A percentile compares a stretch with the other conserved stretches of the same genome.
These are phyloP conservation scores for Triticum dicoccoides DNA, from an alignment of 176 grass and related monocot genomes.

Conservation along the genomic window DNA sequence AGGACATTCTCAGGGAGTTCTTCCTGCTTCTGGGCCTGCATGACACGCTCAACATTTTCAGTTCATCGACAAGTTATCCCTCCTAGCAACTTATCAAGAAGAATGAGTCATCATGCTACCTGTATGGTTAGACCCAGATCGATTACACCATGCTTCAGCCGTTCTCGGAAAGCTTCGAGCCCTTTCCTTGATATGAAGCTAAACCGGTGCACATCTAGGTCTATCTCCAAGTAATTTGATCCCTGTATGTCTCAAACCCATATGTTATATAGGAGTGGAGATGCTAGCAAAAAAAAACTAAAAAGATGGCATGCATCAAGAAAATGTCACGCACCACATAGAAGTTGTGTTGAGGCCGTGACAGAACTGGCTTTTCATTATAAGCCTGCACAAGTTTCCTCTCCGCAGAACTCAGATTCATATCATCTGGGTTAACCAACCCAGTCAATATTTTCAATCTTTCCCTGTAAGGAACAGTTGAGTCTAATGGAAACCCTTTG, in stretches of 20 bases:
- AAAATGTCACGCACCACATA: conserved; percentile 50
- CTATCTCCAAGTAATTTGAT: conserved; percentile 96
- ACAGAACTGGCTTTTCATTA: conserved; percentile 91
- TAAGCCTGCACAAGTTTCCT: conserved; percentile 90
- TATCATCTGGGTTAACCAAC: conserved; percentile 81
- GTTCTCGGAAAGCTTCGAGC: conserved; percentile 76
- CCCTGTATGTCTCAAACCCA: conserved; percentile 53
- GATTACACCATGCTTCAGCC: conserved; percentile 76
- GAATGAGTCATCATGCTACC: conserved; percentile 39
- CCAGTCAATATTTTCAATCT: conserved; percentile 96
- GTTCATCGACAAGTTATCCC: conserved; percentile 12
- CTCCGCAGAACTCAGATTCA: conserved; percentile 78
- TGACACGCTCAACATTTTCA: conserved; percentile 27
- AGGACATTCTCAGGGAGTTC: conserved; percentile 93
- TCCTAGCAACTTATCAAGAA: neutral
- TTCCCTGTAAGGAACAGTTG: conserved; percentile 73
- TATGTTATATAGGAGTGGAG: conserved; percentile 5
- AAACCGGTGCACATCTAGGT: conserved; percentile 89
- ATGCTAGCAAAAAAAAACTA: conserved; percentile 7
- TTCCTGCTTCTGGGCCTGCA: conserved; percentile 96
- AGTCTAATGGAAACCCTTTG: conserved; percentile 86
- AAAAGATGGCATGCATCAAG: neutral
- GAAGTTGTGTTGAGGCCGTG: conserved; percentile 87
- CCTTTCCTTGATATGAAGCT: conserved; percentile 95
- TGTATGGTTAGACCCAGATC: conserved; percentile 85